A percentile compares a stretch with the other conserved stretches of the same genome.
phyloP scores from a whole-genome alignment of 2,329 filamentous ascomycete species.

The Cladosporium cucumerinum region DNA sequence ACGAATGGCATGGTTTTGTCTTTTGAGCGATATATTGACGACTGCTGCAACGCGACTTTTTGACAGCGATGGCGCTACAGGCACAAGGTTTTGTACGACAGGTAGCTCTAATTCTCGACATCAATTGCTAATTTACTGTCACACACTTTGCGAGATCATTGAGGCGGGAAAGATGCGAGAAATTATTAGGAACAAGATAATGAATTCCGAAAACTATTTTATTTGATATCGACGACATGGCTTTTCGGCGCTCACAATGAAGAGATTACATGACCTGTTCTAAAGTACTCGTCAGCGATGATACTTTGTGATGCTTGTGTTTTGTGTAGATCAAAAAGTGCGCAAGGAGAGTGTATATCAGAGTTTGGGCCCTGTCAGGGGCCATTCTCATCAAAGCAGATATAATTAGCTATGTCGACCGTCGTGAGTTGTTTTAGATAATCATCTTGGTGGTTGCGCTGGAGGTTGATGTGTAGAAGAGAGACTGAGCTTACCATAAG shows the following conservation, averaged over 20 bases:
- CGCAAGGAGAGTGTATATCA: conserved; percentile 1
- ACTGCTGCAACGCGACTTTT: background rate
- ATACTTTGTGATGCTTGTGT: background rate
- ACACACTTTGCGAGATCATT: background rate
- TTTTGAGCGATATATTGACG: background rate
- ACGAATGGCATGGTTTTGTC: background rate
- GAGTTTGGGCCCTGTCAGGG: conserved; percentile 33
- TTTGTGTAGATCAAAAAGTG: background rate
- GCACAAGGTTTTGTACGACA: background rate
- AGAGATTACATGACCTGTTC: background rate
- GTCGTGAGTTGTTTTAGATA: conserved; percentile 37
- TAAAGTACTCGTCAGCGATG: conserved; percentile 8
- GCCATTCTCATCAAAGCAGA: conserved; percentile 40
- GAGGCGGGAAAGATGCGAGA: background rate
- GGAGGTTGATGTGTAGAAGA: background rate
- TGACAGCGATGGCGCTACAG: conserved; percentile 4
- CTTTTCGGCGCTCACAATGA: conserved; percentile 5
- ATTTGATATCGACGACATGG: background rate
- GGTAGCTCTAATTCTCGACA: background rate
- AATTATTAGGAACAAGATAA: background rate
- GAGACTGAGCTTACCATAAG: background rate
- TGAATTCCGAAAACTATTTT: background rate
- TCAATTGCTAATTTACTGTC: background rate
- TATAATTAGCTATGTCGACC: conserved; percentile 37
- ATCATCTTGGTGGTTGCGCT: conserved; percentile 32